These are phyloP conservation scores for Platanthera zijinensis DNA, from an alignment of 106 monocot genomes.

Conservation along the genomic window DNA sequence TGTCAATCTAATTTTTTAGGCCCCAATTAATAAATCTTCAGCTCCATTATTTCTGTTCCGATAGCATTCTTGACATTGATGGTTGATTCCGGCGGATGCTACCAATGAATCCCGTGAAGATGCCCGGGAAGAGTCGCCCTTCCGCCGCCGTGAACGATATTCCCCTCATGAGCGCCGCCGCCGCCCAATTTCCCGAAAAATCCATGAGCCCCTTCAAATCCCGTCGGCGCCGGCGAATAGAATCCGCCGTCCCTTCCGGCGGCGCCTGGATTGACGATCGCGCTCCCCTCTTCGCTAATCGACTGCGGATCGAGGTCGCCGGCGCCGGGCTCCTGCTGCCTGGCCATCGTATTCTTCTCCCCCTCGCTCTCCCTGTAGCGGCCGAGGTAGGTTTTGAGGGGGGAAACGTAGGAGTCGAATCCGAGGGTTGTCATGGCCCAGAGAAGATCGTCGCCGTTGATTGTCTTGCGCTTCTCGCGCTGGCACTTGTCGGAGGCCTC, in stretches of 20 bases:
- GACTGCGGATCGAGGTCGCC: background rate
- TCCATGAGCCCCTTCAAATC: background rate
- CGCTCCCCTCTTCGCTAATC: background rate
- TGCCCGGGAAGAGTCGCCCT: background rate
- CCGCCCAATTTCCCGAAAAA: background rate
- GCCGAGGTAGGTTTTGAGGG: conserved; percentile 30
- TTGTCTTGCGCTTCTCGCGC: conserved; percentile 62
- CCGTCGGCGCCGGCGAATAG: background rate
- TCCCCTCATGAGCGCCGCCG: background rate
- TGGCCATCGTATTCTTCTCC: conserved; percentile 12
- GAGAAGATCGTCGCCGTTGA: conserved; percentile 62
- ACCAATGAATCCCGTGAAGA: background rate
- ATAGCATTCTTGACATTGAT: too few relatives aligned
- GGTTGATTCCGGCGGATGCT: background rate
- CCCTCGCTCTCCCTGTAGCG: conserved; percentile 33
- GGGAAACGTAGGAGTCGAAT: conserved; percentile 30
- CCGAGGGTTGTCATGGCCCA: conserved; percentile 67
- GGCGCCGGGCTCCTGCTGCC: background rate
- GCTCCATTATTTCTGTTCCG: background rate
- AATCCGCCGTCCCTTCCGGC: background rate
- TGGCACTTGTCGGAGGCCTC: conserved; percentile 76
- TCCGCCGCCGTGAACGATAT: background rate
- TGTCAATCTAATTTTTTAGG: too few relatives aligned
- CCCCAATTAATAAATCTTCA: too few relatives aligned
- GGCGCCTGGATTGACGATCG: background rate